phyloP scores from a whole-genome alignment of 1,284 basidiomycete species.

The Pseudozyma pruni region DNA sequence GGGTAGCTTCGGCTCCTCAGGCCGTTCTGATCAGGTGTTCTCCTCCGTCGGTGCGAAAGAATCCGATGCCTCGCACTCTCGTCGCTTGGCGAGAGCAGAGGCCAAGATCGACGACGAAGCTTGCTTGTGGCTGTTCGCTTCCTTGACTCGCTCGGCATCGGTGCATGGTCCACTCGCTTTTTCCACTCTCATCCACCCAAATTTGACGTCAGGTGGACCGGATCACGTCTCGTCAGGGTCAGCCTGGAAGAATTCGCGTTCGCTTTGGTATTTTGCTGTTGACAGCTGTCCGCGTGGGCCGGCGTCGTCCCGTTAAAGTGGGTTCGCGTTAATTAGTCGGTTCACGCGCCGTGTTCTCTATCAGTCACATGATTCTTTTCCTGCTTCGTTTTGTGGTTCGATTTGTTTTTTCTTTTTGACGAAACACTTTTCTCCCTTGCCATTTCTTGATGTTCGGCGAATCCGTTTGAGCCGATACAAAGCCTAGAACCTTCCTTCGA shows the following conservation, averaged over 20 bases:
- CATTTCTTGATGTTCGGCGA: background rate
- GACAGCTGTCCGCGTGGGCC: conserved; percentile 38
- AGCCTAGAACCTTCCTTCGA: no score
- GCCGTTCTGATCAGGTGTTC: no score
- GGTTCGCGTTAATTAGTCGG: conserved; percentile 29
- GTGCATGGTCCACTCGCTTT: background rate
- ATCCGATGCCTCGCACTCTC: no score
- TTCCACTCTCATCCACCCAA: conserved; percentile 4
- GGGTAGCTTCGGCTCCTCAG: no score
- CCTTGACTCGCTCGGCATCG: background rate
- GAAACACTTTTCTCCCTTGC: background rate
- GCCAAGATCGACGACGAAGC: no score
- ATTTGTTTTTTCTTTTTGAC: conserved; percentile 1
- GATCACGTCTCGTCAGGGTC: conserved; percentile 31
- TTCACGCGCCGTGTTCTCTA: conserved; percentile 34
- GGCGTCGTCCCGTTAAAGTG: conserved; percentile 25
- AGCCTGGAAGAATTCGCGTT: conserved; percentile 30
- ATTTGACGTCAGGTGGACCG: conserved; percentile 30
- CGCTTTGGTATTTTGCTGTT: conserved; percentile 40
- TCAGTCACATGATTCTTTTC: conserved; percentile 32
- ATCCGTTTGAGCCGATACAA: no score
- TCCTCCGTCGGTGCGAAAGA: no score
- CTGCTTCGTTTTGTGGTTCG: background rate
- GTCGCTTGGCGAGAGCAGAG: no score
- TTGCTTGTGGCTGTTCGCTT: no score